These are phyloP conservation scores for Chlorella sp. DNA, from an alignment of 139 green algal genomes.

Conservation along the genomic window DNA sequence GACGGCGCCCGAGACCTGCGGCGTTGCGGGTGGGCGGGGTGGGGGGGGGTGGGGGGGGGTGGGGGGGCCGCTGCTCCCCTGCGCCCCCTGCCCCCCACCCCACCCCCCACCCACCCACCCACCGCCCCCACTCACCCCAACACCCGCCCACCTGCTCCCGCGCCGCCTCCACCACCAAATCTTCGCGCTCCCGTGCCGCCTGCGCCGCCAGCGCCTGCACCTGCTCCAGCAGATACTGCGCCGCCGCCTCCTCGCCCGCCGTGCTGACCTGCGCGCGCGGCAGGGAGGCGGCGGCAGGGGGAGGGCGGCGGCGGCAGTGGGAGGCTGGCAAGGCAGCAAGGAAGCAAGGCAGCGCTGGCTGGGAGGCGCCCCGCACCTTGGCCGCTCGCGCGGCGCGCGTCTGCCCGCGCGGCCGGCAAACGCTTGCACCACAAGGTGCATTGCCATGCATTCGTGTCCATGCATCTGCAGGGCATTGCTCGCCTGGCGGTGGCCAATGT, in stretches of 20 bases:
- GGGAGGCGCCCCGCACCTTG: background rate
- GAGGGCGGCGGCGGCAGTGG: background rate
- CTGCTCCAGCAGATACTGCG: constrained; percentile 23
- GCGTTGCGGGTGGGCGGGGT: background rate
- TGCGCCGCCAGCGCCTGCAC: constrained; percentile 2
- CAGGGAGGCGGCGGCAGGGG: too few relatives aligned
- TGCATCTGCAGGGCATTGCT: background rate
- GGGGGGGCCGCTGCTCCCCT: background rate
- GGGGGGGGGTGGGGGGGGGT: background rate
- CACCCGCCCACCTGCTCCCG: constrained; percentile 22
- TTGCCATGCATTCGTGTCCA: background rate
- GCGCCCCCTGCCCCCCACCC: background rate
- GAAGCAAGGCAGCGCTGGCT: background rate
- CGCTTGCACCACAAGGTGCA: background rate
- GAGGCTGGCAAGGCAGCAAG: background rate
- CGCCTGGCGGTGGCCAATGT: constrained; percentile 51
- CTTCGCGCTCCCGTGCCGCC: background rate
- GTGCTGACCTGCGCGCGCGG: constrained; percentile 24
- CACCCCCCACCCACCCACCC: background rate
- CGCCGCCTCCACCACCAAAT: constrained; percentile 25
- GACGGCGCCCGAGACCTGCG: constrained; percentile 38
- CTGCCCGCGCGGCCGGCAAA: background rate
- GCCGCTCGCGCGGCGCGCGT: background rate
- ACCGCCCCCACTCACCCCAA: background rate
- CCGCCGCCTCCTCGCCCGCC: constrained; percentile 26